phyloP scores from a whole-genome alignment of 2,329 filamentous ascomycete genomes.

The Ceratocystis lukuohia region DNA sequence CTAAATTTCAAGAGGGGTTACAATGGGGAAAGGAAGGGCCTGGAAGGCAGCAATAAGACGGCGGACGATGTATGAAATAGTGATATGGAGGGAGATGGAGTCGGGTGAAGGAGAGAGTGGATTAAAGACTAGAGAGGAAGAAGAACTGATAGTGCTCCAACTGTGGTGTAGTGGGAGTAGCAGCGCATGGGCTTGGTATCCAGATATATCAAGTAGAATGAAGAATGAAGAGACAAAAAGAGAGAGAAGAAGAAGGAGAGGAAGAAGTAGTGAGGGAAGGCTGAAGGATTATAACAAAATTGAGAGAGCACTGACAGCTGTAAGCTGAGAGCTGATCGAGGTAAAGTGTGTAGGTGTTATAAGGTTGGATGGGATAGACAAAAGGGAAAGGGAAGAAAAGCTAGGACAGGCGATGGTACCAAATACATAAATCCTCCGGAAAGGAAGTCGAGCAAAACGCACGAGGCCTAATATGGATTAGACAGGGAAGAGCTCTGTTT shows the following conservation, averaged over 20 bases:
- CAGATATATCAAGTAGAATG: conserved; percentile 3
- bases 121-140: background rate
- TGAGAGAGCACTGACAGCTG: conserved; percentile 11
- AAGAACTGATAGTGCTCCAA: background rate
- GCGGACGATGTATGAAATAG: background rate
- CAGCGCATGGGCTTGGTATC: background rate
- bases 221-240: background rate
- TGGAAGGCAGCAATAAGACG: background rate
- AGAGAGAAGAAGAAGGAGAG: conserved; percentile 4
- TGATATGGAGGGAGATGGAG: background rate
- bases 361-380: conserved; percentile 11
- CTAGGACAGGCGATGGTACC: conserved; percentile 13
- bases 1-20: background rate
- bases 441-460: conserved; percentile 9
- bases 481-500: conserved; percentile 13
- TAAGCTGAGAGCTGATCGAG: conserved; percentile 10
- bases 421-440: conserved; percentile 11
- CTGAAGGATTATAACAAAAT: conserved; percentile 13
- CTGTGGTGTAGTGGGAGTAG: background rate
- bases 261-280: conserved; percentile 6
- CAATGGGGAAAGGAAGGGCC: background rate
- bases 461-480: conserved; percentile 10
- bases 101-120: background rate
- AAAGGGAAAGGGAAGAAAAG: conserved; percentile 11
- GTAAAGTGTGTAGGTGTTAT: conserved; percentile 9